A percentile compares a stretch with the other conserved stretches of the same genome.
Evolutionary conservation across 2,329 filamentous ascomycete genomes (phyloP).

Genomic region (Plectosphaerella sp.): DNA sequence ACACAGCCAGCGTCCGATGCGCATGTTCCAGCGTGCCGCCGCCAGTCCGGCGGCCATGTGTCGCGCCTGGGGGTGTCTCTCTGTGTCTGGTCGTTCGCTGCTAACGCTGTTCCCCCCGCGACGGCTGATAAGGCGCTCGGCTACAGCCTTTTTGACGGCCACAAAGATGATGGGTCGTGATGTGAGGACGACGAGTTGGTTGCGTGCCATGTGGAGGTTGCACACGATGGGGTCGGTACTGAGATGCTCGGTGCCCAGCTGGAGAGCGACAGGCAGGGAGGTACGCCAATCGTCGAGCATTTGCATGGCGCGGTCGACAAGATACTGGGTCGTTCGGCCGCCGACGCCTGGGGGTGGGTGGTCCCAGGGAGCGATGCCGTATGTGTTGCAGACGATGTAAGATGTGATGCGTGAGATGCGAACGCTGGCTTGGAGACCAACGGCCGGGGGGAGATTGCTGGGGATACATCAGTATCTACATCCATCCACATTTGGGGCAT

Average conservation of each 20-base stretch:
- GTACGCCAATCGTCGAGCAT: constrained; percentile 37
- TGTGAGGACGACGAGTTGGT: constrained; percentile 44
- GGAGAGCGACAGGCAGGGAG: constrained; percentile 30
- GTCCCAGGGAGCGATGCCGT: constrained; percentile 30
- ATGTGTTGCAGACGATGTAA: constrained; percentile 43
- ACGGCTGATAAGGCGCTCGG: constrained; percentile 29
- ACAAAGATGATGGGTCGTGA: constrained; percentile 43
- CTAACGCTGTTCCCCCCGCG: constrained; percentile 4
- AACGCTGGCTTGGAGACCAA: constrained; percentile 40
- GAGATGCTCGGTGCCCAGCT: constrained; percentile 26
- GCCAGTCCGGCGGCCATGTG: constrained; percentile 33
- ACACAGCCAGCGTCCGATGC: constrained; percentile 34
- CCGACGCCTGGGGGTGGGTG: constrained; percentile 5
- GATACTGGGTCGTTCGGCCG: constrained; percentile 18
- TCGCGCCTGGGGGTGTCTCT: constrained; percentile 16
- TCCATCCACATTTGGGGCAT: not conserved
- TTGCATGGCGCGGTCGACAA: constrained; percentile 32
- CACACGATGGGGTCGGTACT: constrained; percentile 37
- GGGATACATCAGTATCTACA: constrained; percentile 1
- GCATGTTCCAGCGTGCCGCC: constrained; percentile 41
- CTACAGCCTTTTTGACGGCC: constrained; percentile 41
- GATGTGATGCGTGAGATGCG: constrained; percentile 42
- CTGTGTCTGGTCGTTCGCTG: constrained; percentile 11
- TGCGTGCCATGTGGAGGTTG: constrained; percentile 44
- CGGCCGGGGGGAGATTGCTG: constrained; percentile 37